Evolutionary conservation across 2,329 filamentous ascomycete genomes (phyloP), one percentile per base, ranked within the genome.

Genomic region (Bimuria novae-zelandiae): DNA sequence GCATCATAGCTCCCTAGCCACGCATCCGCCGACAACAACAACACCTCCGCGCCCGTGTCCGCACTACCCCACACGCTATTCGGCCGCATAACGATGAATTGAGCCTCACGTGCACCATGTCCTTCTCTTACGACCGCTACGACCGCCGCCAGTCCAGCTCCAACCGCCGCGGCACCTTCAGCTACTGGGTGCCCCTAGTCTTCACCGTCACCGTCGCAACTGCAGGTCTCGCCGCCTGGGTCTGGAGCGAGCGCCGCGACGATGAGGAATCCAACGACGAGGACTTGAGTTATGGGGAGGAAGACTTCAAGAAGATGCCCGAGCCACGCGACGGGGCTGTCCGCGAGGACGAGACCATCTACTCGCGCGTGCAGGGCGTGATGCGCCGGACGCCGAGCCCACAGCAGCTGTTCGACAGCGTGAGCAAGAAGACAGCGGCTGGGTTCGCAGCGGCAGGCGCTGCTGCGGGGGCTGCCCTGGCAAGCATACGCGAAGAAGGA

Each of bases 121-220:
- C 65, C 59, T 73, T 73, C 64, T 69, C 70, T 60, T 85, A 87
- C 82, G 84, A 89, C 78, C 79, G 80, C 67, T 72, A 72, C 63
- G 68, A 72, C 60, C 72, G 71, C 58, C 71, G 82, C 67, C 84
- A 71, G 57, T 56, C 84, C 65, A 79, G 82, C 72, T 82, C 78
- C 80, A 75, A 71, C 71, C 84, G 76, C 80, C 73, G 76, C 66
- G 74, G 73, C 71, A 82, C 85, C 62, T 84, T 90, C 77, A 84
- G 87, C 68, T 93, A 95, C 77, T 97, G 92, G 90, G 84, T 96
- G 55, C 93, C 93, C 57, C 82, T 97, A 51, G 88, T 87, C 60
- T 76, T 96, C 60, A 97, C 92, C 44, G 86, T 96, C 53, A 92
- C 91, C 41, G 85, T 95, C 63, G 93, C 93, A 55, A 91, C 92